Conservation (phyloP, 2,329 filamentous ascomycete genomes). For the Triangularia setosa region DNA sequence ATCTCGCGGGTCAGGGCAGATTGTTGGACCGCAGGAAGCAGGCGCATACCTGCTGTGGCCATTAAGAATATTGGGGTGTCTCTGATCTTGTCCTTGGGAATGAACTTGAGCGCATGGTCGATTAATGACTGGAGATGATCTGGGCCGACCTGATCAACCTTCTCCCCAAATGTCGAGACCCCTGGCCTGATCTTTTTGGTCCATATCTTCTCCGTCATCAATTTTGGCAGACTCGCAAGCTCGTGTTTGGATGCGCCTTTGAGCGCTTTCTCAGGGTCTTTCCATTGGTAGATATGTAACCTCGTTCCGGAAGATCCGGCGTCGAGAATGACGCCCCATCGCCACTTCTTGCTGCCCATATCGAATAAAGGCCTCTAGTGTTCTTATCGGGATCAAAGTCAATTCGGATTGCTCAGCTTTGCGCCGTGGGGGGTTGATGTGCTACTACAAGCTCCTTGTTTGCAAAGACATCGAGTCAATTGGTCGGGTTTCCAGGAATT, state of each 20-base stretch:
- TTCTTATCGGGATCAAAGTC: not conserved
- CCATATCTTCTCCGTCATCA: conserved; percentile 82
- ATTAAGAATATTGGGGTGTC: conserved; percentile 93
- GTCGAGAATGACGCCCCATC: conserved; percentile 94
- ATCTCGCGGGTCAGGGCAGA: conserved; percentile 69
- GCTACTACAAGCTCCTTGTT: not conserved
- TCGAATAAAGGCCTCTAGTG: not conserved
- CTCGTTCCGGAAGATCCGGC: conserved; percentile 96
- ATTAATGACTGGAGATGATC: conserved; percentile 79
- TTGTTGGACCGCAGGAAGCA: conserved; percentile 72
- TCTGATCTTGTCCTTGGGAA: conserved; percentile 70
- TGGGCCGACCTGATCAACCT: conserved; percentile 69
- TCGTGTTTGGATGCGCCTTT: conserved; percentile 57
- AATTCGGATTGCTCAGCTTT: not conserved
- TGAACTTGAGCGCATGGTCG: conserved; percentile 72
- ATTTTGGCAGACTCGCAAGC: conserved; percentile 66
- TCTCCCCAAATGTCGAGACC: conserved; percentile 83
- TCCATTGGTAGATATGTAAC: conserved; percentile 91
- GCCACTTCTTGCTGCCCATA: conserved; percentile 35
- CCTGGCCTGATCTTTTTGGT: conserved; percentile 93
- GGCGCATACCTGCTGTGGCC: conserved; percentile 90
- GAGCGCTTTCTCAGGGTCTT: conserved; percentile 66
- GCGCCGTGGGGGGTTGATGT: not conserved
- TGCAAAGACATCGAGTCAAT: not conserved
- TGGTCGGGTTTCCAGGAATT: not conserved